Base-by-base conservation (phyloP, 495 filamentous ascomycete species). In the Mycothermus thermophilus region DNA sequence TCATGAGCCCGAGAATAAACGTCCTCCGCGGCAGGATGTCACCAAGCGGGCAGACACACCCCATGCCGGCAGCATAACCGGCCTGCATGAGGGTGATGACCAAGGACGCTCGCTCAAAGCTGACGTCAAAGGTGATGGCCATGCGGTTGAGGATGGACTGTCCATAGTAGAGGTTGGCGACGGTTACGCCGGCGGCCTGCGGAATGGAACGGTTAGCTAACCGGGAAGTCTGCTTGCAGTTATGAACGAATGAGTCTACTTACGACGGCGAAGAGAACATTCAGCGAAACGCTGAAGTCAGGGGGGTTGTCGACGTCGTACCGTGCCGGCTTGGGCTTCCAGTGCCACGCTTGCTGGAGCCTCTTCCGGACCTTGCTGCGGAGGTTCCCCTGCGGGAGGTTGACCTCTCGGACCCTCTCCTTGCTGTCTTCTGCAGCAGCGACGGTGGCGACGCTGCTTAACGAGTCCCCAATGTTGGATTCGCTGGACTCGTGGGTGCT, bases 61-160 rank as follows among this genome's bases (percentile, higher is more conserved):
- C 55, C 33, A 92, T 42, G 3, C 83, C 83, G 1, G 59, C 62
- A 4, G 80, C 80, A 57, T 92, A 92, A 4, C 83, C 83, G 4
- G 79, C 80, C 48, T 92, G 83, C 51, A 78, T 79, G 5, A 83
- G 57, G 0, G 83, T 88, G 8, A 83, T 82, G 29, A 92, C 48
- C 23, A 72, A 54, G 4, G 72, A 72, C 11, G 70, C 62, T 12
- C 53, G 51, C 43, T 75, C 71, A 31, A 74, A 66, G 11, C 58
- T 63, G 25, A 82, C 75, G 35, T 60, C 17, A 39, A 83, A 82
- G 20, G 71, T 69, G 8, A 56, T 42, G 1, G 78, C 76, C 20
- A 83, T 63, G 17, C 68, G 60, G 50, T 79, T 72, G 9, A 81
- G 59, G 32, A 83, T 72, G 1, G 78, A 74, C 34, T 83, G 77